phyloP scores from a whole-genome alignment of 2,329 filamentous ascomycete genomes.

The Alternaria sp. region DNA sequence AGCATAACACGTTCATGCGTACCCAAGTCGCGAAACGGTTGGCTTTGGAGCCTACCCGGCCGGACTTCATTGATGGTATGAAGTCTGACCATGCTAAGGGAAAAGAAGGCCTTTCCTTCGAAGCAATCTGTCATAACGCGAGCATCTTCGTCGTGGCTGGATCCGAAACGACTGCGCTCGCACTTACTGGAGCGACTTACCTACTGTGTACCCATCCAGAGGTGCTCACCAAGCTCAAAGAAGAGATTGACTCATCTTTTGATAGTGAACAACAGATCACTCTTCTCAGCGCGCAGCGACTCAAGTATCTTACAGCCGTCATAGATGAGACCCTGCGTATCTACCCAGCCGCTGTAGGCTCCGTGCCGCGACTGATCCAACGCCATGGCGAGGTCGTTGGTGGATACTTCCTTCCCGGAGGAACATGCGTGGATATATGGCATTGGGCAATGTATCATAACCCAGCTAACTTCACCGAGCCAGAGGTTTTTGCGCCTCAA shows the following conservation, averaged over 20 bases:
- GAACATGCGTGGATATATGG: conserved; percentile 7
- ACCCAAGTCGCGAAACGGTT: conserved; percentile 5
- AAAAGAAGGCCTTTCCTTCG: conserved; percentile 26
- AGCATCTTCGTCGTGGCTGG: conserved; percentile 32
- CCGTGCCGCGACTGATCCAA: conserved; percentile 11
- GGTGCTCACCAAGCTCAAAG: conserved; percentile 19
- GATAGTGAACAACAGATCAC: conserved; percentile 37
- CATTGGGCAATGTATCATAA: conserved; percentile 14
- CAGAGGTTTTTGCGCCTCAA: neutral
- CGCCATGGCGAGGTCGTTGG: conserved; percentile 7
- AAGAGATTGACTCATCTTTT: conserved; percentile 31
- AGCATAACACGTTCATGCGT: conserved; percentile 3
- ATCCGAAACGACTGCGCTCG: conserved; percentile 29
- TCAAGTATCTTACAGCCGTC: conserved; percentile 30
- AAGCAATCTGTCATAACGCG: conserved; percentile 16
- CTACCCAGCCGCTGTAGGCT: conserved; percentile 23
- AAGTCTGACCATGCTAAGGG: conserved; percentile 18
- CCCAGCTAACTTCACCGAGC: conserved; percentile 8
- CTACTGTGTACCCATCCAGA: conserved; percentile 24
- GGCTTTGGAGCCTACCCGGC: conserved; percentile 23
- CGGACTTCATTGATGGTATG: conserved; percentile 29
- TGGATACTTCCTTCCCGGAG: conserved; percentile 5
- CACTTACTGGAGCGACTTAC: conserved; percentile 23
- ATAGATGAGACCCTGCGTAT: conserved; percentile 46
- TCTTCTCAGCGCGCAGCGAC: conserved; percentile 25